phyloP scores from a whole-genome alignment of 192 early-diverging fungal species.

The Coemansia sp. region DNA sequence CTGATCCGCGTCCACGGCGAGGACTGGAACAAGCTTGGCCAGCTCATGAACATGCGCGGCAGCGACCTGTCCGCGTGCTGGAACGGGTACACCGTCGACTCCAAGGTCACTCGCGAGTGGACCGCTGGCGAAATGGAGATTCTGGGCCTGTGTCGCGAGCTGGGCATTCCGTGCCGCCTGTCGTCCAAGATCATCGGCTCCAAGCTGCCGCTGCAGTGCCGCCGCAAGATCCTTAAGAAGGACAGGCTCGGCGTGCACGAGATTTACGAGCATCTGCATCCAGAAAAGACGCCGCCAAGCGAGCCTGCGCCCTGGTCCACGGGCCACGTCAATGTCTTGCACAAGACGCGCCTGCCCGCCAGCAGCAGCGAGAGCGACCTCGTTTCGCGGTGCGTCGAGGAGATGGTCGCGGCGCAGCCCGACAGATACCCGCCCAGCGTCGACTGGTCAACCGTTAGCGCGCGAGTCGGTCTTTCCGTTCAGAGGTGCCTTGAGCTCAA shows the following conservation, averaged over 20 bases:
- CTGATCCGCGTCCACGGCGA: slow-evolving; percentile 34
- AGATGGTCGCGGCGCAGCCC: background rate
- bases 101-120: slow-evolving; percentile 32
- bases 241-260: background rate
- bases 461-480: slow-evolving; percentile 9
- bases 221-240: slow-evolving; percentile 35
- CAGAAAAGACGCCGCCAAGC: background rate
- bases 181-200: slow-evolving; percentile 42
- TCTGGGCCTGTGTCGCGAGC: slow-evolving; percentile 21
- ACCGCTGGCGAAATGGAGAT: slow-evolving; percentile 28
- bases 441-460: slow-evolving; percentile 24
- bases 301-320: slow-evolving; percentile 16
- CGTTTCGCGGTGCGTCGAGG: slow-evolving; percentile 9
- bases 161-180: slow-evolving; percentile 28
- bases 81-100: slow-evolving; percentile 25
- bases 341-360: background rate
- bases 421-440: background rate
- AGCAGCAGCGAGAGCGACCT: slow-evolving; percentile 9
- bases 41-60: slow-evolving; percentile 22
- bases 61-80: slow-evolving; percentile 37
- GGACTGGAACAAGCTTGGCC: slow-evolving; percentile 28
- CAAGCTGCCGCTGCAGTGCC: slow-evolving; percentile 45
- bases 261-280: background rate
- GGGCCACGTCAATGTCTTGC: slow-evolving; percentile 13
- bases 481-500: slow-evolving; percentile 23